Percentiles rank a stretch among this genome's conserved stretches.
These are phyloP conservation scores for Dipteronia sinensis DNA, from an alignment of 345 rosid genomes.

Conservation along the genomic window DNA sequence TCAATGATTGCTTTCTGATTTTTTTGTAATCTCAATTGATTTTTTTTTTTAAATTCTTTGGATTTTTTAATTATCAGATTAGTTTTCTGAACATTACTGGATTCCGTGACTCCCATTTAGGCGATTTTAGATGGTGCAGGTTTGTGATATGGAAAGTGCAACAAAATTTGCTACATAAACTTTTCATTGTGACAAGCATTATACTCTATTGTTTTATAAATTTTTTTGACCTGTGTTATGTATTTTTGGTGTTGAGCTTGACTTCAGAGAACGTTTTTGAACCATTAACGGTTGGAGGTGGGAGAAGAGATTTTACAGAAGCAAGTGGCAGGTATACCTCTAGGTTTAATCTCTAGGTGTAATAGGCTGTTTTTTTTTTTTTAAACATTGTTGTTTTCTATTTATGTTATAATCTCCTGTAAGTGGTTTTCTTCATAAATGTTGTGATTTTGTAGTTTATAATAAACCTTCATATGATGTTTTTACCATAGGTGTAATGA, in stretches of 20 bases:
- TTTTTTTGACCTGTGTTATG: conserved; percentile 18
- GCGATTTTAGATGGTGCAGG: conserved; percentile 98
- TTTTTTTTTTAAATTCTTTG: too few species aligned
- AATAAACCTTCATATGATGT: too few species aligned
- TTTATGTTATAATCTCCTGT: not conserved
- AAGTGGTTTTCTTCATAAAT: not conserved
- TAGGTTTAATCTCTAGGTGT: not conserved
- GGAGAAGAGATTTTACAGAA: conserved; percentile 93
- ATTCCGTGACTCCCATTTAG: conserved; percentile 91
- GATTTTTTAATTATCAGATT: too few species aligned
- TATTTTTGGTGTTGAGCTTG: conserved; percentile 73
- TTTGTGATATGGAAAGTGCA: conserved; percentile 27
- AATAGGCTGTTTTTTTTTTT: not conserved
- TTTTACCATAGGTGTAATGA: too few species aligned
- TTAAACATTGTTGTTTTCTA: not conserved
- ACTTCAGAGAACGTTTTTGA: conserved; percentile 96
- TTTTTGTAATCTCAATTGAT: too few species aligned
- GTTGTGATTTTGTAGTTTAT: too few species aligned
- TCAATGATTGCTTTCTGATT: too few species aligned
- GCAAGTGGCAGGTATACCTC: conserved; percentile 81
- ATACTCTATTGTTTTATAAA: not conserved
- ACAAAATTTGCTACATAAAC: not conserved
- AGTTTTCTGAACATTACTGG: conserved; percentile 94
- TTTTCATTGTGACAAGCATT: not conserved
- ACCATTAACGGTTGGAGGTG: conserved; percentile 97